These are phyloP conservation scores for Globisporangium acanthophoron DNA, from an alignment of 352 stramenopile species.

Conservation along the genomic window DNA sequence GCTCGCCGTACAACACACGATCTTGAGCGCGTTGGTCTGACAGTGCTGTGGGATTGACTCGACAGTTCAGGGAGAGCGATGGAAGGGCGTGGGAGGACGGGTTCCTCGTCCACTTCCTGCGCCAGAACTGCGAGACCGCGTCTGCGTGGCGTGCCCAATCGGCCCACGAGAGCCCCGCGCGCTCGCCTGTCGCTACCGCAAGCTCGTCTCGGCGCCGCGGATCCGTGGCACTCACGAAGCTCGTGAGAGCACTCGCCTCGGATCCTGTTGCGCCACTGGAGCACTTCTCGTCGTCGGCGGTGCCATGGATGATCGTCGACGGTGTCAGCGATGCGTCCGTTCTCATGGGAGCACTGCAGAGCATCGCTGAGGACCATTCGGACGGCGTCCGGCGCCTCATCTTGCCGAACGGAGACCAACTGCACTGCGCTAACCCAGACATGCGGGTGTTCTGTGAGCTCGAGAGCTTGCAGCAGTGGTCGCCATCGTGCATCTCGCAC, in stretches of 20 bases:
- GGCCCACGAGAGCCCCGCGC: not conserved
- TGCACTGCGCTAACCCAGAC: constrained; percentile 26
- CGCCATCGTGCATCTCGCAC: constrained; percentile 34
- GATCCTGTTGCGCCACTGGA: not conserved
- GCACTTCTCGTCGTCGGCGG: not conserved
- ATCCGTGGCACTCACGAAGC: constrained; percentile 5
- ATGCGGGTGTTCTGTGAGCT: constrained; percentile 57
- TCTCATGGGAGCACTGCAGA: constrained; percentile 38
- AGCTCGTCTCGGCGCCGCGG: constrained; percentile 1
- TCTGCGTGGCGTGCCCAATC: not conserved
- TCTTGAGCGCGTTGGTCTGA: not conserved
- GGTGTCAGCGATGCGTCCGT: constrained; percentile 21
- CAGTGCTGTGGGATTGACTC: not conserved
- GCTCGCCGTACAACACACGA: not conserved
- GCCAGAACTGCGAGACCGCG: constrained; percentile 26
- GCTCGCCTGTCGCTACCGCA: not conserved
- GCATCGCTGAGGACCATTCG: constrained; percentile 16
- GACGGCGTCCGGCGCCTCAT: constrained; percentile 16
- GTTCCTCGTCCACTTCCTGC: constrained; percentile 52
- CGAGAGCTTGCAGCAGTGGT: constrained; percentile 46
- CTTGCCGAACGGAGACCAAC: constrained; percentile 58
- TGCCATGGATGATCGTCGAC: constrained; percentile 62
- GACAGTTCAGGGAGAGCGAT: constrained; percentile 29
- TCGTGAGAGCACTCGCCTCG: not conserved
- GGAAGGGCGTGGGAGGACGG: constrained; percentile 49